Conservation (phyloP, 2,329 filamentous ascomycete genomes). For the Fusarium tricinctum region DNA sequence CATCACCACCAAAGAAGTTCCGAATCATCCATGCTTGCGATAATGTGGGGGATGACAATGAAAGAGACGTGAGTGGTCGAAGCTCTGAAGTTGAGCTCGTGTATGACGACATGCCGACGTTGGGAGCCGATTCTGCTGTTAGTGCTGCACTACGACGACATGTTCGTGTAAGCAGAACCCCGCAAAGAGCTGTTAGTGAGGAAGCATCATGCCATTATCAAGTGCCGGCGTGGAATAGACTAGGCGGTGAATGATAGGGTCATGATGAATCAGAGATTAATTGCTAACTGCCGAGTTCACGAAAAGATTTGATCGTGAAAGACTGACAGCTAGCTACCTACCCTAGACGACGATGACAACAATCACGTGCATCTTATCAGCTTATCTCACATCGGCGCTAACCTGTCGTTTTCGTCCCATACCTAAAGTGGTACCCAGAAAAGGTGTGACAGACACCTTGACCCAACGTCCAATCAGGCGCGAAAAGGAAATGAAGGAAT, state of each 20-base stretch:
- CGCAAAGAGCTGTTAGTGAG: conserved; percentile 1
- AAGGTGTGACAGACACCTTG: conserved; percentile 31
- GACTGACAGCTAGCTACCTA: neutral
- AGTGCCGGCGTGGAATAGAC: conserved; percentile 12
- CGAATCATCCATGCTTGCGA: conserved; percentile 39
- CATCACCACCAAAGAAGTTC: conserved; percentile 36
- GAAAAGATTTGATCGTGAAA: neutral
- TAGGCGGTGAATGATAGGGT: conserved; percentile 20
- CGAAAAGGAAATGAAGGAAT: conserved; percentile 31
- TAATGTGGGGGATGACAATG: conserved; percentile 50
- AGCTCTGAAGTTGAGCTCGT: conserved; percentile 19
- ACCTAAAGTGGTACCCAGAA: conserved; percentile 16
- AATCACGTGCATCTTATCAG: conserved; percentile 17
- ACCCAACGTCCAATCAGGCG: conserved; percentile 32
- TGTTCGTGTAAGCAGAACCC: conserved; percentile 22
- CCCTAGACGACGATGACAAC: conserved; percentile 8
- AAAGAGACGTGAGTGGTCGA: conserved; percentile 38
- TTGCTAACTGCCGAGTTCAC: neutral
- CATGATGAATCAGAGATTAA: conserved; percentile 6
- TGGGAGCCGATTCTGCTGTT: conserved; percentile 3
- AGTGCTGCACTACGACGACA: conserved; percentile 8
- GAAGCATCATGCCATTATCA: conserved; percentile 15
- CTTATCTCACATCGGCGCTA: conserved; percentile 2
- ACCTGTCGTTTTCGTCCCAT: conserved; percentile 34
- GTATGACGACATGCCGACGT: conserved; percentile 44